Evolutionary conservation across 139 green algal species (phyloP).

Genomic region (Ulvella scutata): DNA sequence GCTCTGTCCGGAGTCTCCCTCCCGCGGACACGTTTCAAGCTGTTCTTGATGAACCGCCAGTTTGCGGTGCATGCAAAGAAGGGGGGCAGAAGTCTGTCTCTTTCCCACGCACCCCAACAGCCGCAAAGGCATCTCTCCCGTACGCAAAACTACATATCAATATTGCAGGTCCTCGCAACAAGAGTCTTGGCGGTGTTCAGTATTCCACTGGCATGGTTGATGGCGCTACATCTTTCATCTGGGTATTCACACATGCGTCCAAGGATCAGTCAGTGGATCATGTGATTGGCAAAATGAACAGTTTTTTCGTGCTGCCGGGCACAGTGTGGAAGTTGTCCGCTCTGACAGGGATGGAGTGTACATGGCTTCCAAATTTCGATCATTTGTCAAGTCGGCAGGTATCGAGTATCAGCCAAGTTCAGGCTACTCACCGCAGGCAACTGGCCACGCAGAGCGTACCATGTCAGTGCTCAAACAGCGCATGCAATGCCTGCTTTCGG

Average conservation of each 20-base stretch:
- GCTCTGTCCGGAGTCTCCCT: not conserved
- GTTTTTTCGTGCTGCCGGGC: not conserved
- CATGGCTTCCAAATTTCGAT: not conserved
- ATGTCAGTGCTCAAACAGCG: not conserved
- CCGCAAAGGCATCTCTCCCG: too few relatives aligned
- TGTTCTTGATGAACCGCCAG: not conserved
- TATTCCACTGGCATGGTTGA: not conserved
- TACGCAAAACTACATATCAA: not conserved
- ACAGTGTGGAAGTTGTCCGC: too few relatives aligned
- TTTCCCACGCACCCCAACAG: not conserved
- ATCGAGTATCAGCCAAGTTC: not conserved
- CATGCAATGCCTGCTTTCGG: not conserved
- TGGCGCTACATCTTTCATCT: not conserved
- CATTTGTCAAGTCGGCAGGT: not conserved
- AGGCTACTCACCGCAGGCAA: not conserved
- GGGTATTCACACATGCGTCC: not conserved
- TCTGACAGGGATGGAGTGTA: not conserved
- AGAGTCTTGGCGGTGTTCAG: not conserved
- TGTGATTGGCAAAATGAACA: not conserved
- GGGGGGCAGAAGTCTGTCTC: not conserved
- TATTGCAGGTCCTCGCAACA: not conserved
- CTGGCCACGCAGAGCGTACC: not conserved
- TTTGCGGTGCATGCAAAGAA: not conserved
- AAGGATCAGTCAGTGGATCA: not conserved
- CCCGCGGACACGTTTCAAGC: not conserved